Conservation (phyloP, 1,284 basidiomycete species). For the Ustilago tritici region DNA sequence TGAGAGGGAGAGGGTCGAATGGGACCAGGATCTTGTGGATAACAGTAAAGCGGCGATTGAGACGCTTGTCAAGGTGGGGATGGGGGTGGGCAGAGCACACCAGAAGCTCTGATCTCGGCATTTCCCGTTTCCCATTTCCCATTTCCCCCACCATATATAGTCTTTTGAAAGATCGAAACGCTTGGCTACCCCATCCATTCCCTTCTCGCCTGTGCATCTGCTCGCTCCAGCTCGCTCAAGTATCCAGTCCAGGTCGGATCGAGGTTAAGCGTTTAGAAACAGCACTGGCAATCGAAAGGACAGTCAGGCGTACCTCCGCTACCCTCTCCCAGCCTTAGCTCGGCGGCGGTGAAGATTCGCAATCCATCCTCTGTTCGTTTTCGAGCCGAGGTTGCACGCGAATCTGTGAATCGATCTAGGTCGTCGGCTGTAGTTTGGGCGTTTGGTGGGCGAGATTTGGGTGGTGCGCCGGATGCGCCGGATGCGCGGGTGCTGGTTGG, state of each 20-base stretch:
- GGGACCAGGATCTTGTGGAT: conserved; percentile 90
- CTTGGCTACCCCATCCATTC: too few species aligned
- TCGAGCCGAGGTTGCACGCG: conserved; percentile 7
- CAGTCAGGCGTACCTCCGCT: conserved; percentile 21
- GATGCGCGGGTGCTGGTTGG: not conserved
- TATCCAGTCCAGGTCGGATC: too few species aligned
- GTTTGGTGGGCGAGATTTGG: not conserved
- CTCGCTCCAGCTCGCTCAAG: too few species aligned
- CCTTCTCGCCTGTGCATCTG: too few species aligned
- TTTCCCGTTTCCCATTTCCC: not conserved
- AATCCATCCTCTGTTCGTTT: conserved; percentile 40
- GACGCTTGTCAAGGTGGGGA: conserved; percentile 77
- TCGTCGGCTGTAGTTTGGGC: not conserved
- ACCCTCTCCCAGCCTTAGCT: conserved; percentile 24
- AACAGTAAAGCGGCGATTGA: conserved; percentile 77
- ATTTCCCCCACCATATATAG: too few species aligned
- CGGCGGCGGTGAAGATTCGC: conserved; percentile 27
- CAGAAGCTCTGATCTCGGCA: not conserved
- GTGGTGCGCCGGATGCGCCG: not conserved
- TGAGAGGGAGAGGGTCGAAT: conserved; percentile 82
- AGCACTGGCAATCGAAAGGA: conserved; percentile 50
- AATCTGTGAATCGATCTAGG: conserved; percentile 29
- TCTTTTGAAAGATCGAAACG: too few species aligned
- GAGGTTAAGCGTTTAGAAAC: conserved; percentile 5
- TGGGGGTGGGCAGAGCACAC: conserved; percentile 51